Conservation (phyloP, 2,329 filamentous ascomycete species). For the Alternaria conjuncta region DNA sequence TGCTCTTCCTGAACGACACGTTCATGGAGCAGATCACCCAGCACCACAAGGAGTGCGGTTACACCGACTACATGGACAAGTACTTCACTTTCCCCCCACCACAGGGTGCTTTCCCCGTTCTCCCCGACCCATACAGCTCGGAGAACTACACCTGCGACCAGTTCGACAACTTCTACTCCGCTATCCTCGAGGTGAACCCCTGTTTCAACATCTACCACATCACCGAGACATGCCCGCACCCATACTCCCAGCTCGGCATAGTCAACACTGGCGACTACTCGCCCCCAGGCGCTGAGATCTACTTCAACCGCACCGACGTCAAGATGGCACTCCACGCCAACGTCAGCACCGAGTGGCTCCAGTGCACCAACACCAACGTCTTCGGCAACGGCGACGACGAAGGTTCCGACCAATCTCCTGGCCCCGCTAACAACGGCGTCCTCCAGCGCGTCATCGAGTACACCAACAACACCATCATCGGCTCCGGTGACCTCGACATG, state of each 20-base stretch:
- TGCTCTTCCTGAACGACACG: constrained; percentile 53
- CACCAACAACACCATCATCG: constrained; percentile 60
- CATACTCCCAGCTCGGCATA: constrained; percentile 47
- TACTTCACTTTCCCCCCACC: constrained; percentile 52
- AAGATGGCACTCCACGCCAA: constrained; percentile 58
- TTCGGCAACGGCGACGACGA: constrained; percentile 46
- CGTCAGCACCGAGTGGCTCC: constrained; percentile 50
- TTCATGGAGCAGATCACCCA: constrained; percentile 47
- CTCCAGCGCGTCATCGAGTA: constrained; percentile 58
- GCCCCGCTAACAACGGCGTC: constrained; percentile 50
- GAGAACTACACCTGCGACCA: constrained; percentile 47
- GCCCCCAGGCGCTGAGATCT: constrained; percentile 50
- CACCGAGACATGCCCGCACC: constrained; percentile 54
- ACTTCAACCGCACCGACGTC: constrained; percentile 62
- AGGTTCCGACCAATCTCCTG: constrained; percentile 44
- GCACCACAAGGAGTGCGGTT: constrained; percentile 38
- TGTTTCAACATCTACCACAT: constrained; percentile 61
- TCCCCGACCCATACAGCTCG: constrained; percentile 29
- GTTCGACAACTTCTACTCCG: constrained; percentile 49
- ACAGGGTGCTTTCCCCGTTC: constrained; percentile 39
- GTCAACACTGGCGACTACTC: constrained; percentile 49
- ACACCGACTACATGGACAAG: constrained; percentile 26
- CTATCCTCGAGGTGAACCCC: constrained; percentile 53
- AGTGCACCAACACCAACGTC: constrained; percentile 52
- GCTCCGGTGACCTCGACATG: constrained; percentile 57